Evolutionary conservation across 495 filamentous ascomycete genomes (phyloP).

Genomic region (Friedmanniomyces simplex): DNA sequence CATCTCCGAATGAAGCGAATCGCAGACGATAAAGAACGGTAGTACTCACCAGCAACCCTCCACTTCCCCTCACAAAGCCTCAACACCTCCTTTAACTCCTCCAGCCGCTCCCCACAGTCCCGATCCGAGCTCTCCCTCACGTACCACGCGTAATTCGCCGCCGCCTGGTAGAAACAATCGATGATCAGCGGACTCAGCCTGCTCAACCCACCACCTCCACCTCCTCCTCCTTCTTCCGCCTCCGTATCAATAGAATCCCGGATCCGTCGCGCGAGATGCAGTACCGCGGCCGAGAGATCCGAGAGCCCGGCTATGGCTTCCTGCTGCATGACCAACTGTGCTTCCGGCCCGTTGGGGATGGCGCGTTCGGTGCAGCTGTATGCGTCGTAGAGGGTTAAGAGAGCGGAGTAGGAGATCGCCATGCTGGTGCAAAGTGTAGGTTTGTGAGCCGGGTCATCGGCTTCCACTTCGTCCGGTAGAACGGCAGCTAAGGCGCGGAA

Average conservation of each 20-base stretch:
- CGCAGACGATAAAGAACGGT: background rate
- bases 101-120: slow-evolving; percentile 21
- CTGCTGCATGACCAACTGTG: slow-evolving; percentile 8
- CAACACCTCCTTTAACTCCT: slow-evolving; percentile 25
- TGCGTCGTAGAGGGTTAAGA: slow-evolving; percentile 13
- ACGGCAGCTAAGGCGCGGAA: slow-evolving; percentile 11
- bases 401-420: slow-evolving; percentile 13
- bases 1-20: background rate
- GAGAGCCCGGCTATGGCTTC: slow-evolving; percentile 26
- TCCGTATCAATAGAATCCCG: slow-evolving; percentile 8
- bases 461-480: slow-evolving; percentile 10
- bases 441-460: background rate
- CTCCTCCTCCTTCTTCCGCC: background rate
- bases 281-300: slow-evolving; percentile 18
- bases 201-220: background rate
- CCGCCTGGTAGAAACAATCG: slow-evolving; percentile 31
- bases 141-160: slow-evolving; percentile 32
- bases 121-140: slow-evolving; percentile 18
- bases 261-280: slow-evolving; percentile 16
- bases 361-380: slow-evolving; percentile 17
- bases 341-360: slow-evolving; percentile 12
- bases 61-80: slow-evolving; percentile 25
- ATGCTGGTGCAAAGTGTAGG: slow-evolving; percentile 11
- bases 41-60: slow-evolving; percentile 31
- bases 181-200: slow-evolving; percentile 28